Base-by-base conservation (phyloP, 768 basidiomycete species). In the Panus rudis region DNA sequence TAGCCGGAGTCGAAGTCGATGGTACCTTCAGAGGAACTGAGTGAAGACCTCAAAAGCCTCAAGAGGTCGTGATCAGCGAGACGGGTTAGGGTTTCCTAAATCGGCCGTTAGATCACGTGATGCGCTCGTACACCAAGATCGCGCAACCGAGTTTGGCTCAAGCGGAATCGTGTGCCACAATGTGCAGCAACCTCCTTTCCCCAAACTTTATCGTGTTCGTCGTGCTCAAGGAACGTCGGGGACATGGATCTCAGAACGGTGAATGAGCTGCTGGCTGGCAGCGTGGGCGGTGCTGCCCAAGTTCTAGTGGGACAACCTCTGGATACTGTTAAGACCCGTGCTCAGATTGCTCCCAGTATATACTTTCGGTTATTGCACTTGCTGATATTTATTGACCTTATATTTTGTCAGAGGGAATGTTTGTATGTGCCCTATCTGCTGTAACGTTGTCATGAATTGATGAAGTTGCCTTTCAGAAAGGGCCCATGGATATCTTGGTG, bases 261-360 rank as follows among this genome's bases (percentile, higher is more conserved):
- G 28, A 89, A 91, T 52, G 88, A 90, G 57, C 76, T 97, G 22
- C 62, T 93, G 19, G 85, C 92, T 0, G 93, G 93, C 4, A 89
- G 86, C 60, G 75, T 90, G 6, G 93, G 81, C 24, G 94, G 94
- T n/a, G 92, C 92, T 2, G 83, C 89, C 0, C 94, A 98, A 55
- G 93, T 98, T 11, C 68, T 97, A 10, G 85, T 92, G n/a, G 92
- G 93, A 3, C 93, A 94, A 52, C 90, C 89, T 1, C 69, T 92
- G 21, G 90, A 92, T 56, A 92, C 90, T 0, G 63, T 92, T 61
- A 92, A 92, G 70, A 90, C 89, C 19, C 75, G 90, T 39, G 88
- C 90, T 10, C 89, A 92, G 61, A 82, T 84, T 52, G 85, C 88
- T 26, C 84, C 88, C 14, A 79, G 92, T 92, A 65, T 66, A 49